Base-by-base conservation (phyloP, 768 basidiomycete species). In the Favolaschia claudopus region DNA sequence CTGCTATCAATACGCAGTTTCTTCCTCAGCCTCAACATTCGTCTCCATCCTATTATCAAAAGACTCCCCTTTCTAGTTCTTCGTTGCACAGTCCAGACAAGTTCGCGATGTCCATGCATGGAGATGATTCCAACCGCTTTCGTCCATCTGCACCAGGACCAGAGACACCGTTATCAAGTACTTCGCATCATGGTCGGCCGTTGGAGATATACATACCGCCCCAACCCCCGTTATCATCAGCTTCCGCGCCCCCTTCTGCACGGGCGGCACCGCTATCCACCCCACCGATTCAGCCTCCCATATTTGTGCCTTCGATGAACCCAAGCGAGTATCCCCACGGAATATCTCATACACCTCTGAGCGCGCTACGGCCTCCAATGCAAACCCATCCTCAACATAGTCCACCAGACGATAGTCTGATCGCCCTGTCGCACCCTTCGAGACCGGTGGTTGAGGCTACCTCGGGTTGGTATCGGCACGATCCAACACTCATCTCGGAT, bases 1-100 rank as follows among this genome's bases (percentile, higher is more conserved):
- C 63, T 42, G 54, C 53, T 7, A 64, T 64, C 7, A 53, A 43
- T 13, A 64, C 63, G 4, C 58, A 64, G 36, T 60, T 60, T 37
- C 50, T 48, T 14, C 56, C 62, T 14, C 46, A 49, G 20, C 8
- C 22, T n/a, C 62, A 58, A 12, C 47, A 42, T 10, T 52, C 20
- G 22, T 42, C 47, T 2, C 53, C 27, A 29, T 29, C n/a, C 4
- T 62, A 62, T 31, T 27, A 22, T 3, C 20, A 34, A 20, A 49
- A 52, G 8, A 50, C 60, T 22, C 54, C 54, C 3, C 44, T 51
- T 49, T 55, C 60, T 7, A 28, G 33, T 2, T 44, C 60, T 3
- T 52, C 54, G 15, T 29, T 43, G 20, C 58, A 49, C 27, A 17
- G 36, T 10, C 53, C 22, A n/a, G 54, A 45, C 24, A 37, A 31